These are phyloP conservation scores for Hortaea sp. DNA, from an alignment of 2,329 filamentous ascomycete species.

Conservation along the genomic window DNA sequence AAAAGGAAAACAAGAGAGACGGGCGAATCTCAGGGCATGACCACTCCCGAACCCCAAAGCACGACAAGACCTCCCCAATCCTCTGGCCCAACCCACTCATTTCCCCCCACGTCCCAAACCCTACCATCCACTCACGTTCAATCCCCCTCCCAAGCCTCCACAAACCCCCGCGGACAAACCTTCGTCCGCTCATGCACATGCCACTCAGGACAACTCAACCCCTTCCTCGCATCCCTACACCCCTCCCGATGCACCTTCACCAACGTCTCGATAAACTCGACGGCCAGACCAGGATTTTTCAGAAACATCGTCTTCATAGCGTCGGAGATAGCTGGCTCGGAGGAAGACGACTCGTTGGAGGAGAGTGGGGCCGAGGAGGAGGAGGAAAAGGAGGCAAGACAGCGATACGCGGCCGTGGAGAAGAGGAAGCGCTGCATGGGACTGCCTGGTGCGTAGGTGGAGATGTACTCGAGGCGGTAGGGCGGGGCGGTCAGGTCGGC, in stretches of 20 bases:
- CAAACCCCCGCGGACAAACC: constrained; percentile 3
- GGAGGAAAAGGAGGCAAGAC: constrained; percentile 3
- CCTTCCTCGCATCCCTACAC: constrained; percentile 19
- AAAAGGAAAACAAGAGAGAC: too few relatives aligned
- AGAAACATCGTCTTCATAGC: constrained; percentile 16
- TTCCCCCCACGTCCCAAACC: too few relatives aligned
- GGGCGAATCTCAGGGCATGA: too few relatives aligned
- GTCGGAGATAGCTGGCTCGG: constrained; percentile 6
- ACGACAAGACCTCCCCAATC: too few relatives aligned
- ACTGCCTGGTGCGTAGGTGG: constrained; percentile 18
- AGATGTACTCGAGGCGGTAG: constrained; percentile 28
- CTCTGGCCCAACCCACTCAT: not conserved
- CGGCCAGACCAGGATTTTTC: constrained; percentile 14
- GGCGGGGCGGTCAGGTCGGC: constrained; percentile 25
- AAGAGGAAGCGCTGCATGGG: constrained; percentile 25
- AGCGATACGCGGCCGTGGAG: constrained; percentile 22
- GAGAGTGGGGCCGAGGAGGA: too few relatives aligned
- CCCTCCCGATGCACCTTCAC: constrained; percentile 13
- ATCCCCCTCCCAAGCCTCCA: constrained; percentile 12
- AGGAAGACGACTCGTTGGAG: not conserved
- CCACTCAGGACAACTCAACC: constrained; percentile 16
- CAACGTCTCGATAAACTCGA: constrained; percentile 21
- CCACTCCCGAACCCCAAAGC: too few relatives aligned
- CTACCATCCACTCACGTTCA: constrained; percentile 2
- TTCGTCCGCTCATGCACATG: constrained; percentile 18